Evolutionary conservation across 306 rosid species (phyloP), one percentile per base, ranked within the genome.

Genomic region (Gillenia trifoliata): DNA sequence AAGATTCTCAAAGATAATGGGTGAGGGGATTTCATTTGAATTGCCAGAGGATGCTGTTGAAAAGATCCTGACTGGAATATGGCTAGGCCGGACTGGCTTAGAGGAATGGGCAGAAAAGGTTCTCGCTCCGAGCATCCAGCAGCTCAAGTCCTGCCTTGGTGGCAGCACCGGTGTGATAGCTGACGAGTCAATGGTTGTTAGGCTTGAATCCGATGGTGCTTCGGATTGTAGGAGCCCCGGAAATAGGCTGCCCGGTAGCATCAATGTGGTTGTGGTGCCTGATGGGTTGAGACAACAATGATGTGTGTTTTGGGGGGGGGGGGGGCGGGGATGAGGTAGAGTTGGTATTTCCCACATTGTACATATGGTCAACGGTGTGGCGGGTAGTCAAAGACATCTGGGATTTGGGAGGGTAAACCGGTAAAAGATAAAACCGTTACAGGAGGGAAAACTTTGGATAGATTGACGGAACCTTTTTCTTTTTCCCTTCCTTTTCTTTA

Each of bases 101-200:
- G 96, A 90, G 25, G 97, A 85, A 83, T 95, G 98, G 98, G 77
- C 84, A 50, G 97, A 87, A 54, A 89, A 77, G 66, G 92, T 86
- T 60, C 70, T 95, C 64, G 88, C 79, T 76, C 98, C 99, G 8
- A 81, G 91, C 83, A 86, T 95, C 78, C 86, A 85, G 38, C 84
- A 90, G 67, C 84, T 95, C 38, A 89, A 86, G 77, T 71, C 82
- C n/a, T 15, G 81, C 62, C 73, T 81, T 75, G 66, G 81, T 29
- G 30, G 61, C 29, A 64, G 25, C 13, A 52, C 72, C 1, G 79
- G 78, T 3, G n/a, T 50, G 11, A n/a, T 31, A 3, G 22, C 31
- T 11, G 76, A 81, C 1, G 89, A 89, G 66, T 79, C 91, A 10
- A 41, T 86, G 50, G 83, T 89, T 25, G 86, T 89, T 33, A 80